A percentile compares a stretch with the other conserved stretches of the same genome.
Conservation (phyloP, 768 basidiomycete species). For the Dacryopinax primogenitus region DNA sequence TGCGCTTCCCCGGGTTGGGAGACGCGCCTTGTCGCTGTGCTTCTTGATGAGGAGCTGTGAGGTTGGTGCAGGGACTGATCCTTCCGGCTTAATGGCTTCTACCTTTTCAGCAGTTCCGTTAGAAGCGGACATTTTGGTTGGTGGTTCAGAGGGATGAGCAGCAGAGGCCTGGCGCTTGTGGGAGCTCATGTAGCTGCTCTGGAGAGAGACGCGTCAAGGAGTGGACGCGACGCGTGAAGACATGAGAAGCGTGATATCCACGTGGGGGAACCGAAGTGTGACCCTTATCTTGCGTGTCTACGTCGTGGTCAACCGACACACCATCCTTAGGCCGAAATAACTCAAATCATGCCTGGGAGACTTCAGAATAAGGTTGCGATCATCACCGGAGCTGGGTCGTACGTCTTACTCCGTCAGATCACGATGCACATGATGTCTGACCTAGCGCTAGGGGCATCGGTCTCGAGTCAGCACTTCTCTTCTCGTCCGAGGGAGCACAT, state of each 20-base stretch:
- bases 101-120: not conserved
- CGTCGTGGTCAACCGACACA: not conserved
- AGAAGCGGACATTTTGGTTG: not conserved
- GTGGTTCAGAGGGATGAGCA: not conserved
- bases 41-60: constrained; percentile 61
- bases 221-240: constrained; percentile 6
- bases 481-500: constrained; percentile 88
- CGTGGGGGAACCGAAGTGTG: not conserved
- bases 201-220: not conserved
- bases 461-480: constrained; percentile 86
- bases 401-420: constrained; percentile 26
- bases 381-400: constrained; percentile 84
- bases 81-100: not conserved
- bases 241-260: constrained; percentile 8
- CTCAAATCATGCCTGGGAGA: constrained; percentile 45
- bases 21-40: constrained; percentile 62
- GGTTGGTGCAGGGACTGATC: not conserved
- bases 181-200: not conserved
- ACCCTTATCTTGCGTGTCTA: not conserved
- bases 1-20: constrained; percentile 77
- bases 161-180: constrained; percentile 5
- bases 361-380: constrained; percentile 62
- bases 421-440: not conserved
- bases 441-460: constrained; percentile 68
- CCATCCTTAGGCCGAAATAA: not conserved